Conservation (phyloP, 2,329 filamentous ascomycete species). For the Lomentospora prolificans region DNA sequence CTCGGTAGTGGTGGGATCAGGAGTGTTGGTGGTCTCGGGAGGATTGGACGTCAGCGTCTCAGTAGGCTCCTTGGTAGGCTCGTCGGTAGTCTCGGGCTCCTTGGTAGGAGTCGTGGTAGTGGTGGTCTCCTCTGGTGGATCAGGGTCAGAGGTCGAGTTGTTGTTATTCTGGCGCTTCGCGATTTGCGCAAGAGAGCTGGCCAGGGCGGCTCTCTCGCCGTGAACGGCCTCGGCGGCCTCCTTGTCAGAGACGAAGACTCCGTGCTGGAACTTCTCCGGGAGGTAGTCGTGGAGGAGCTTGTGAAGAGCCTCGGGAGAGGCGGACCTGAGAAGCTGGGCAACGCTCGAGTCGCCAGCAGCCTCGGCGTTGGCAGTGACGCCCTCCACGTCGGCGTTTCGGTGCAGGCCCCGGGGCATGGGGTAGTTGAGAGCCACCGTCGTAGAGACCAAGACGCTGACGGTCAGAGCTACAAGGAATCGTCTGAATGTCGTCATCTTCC, state of each 20-base stretch:
- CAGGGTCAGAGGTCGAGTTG: slow-evolving; percentile 17
- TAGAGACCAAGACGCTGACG: slow-evolving; percentile 2
- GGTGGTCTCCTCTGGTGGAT: no score
- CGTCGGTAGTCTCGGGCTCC: slow-evolving; percentile 7
- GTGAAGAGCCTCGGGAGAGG: slow-evolving; percentile 53
- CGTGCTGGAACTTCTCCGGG: slow-evolving; percentile 55
- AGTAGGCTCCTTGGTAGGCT: slow-evolving; percentile 8
- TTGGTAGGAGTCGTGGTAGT: slow-evolving; percentile 3
- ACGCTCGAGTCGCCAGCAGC: slow-evolving; percentile 5
- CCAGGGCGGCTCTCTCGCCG: slow-evolving; percentile 49
- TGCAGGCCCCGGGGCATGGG: background rate
- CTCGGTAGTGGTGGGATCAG: slow-evolving; percentile 9
- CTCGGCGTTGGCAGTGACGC: background rate
- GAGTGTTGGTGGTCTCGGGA: slow-evolving; percentile 8
- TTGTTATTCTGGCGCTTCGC: slow-evolving; percentile 47
- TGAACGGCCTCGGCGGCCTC: slow-evolving; percentile 54
- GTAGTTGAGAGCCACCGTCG: background rate
- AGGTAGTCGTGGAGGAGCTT: slow-evolving; percentile 55
- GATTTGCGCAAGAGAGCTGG: slow-evolving; percentile 52
- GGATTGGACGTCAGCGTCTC: slow-evolving; percentile 10
- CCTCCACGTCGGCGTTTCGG: background rate
- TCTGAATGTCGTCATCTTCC: background rate
- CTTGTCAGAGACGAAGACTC: slow-evolving; percentile 56
- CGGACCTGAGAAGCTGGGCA: slow-evolving; percentile 33
- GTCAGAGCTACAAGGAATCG: slow-evolving; percentile 1